Base-by-base conservation (phyloP, 1,284 basidiomycete genomes). In the Cutaneotrichosporon cavernicola region DNA sequence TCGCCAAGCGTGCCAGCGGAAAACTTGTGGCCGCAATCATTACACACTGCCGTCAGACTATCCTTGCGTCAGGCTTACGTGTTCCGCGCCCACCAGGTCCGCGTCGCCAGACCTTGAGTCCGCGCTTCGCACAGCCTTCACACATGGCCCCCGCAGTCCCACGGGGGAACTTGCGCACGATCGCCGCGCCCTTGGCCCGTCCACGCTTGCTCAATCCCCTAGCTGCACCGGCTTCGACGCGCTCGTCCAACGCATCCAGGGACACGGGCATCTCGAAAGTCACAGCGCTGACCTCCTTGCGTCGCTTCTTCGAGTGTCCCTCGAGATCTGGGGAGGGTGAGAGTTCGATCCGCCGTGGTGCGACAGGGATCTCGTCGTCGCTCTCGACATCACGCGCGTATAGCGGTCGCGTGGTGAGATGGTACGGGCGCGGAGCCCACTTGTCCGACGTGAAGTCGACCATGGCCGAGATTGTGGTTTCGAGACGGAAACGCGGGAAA, bases 251-350 rank as follows among this genome's bases (percentile, higher is more conserved):
- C 36, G 67, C 66, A 30, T 78, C 77, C 1, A 78, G 69, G 30
- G 72, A 74, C 0, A 79, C 72, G 5, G 77, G 77, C 72, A 79
- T 72, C 63, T 79, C 77, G 60, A 77, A 79, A 18, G 71, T 73
- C 14, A 79, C 74, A 11, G 61, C 63, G 50, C 69, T 65, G 60
- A 76, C 73, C 18, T 69, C 70, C 32, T 65, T 61, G 52, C 63
- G 61, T 38, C 67, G 69, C 55, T 66, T 68, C 47, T 64, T 61
- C 52, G 53, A 46, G 16, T 46, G 57, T 7, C 51, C 51, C 34
- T 46, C 31, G 34, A 59, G 47, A 21, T 67, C 62, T 14, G 58
- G 62, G 32, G 61, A 52, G 13, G 64, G 60, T 30, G 68, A 67
- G 32, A 66, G 67, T 9, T 67, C 63, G 7, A 70, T 59, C 16